Percentiles rank a stretch among this genome's conserved stretches.
Evolutionary conservation across 345 rosid genomes (phyloP).

Genomic region (Syzygium jambos): DNA sequence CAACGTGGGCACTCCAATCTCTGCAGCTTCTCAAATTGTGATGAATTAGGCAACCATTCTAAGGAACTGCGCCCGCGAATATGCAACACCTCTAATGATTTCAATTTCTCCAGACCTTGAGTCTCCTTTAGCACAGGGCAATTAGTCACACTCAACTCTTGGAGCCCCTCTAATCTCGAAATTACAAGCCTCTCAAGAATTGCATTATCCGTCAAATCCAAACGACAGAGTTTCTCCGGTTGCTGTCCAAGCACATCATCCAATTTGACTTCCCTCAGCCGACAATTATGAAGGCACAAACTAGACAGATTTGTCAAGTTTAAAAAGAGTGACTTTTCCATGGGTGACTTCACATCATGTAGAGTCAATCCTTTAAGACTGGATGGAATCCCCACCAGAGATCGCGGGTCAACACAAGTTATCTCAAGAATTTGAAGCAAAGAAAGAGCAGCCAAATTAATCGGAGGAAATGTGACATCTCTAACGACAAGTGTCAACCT

Average conservation of each 20-base stretch:
- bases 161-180: background rate
- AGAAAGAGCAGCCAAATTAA: background rate
- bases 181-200: too few species aligned
- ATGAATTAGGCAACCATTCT: background rate
- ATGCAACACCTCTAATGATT: fast-evolving
- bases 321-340: background rate
- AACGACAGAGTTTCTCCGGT: background rate
- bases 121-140: background rate
- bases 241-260: background rate
- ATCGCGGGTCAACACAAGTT: background rate
- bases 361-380: background rate
- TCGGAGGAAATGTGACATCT: background rate
- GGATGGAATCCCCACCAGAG: background rate
- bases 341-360: background rate
- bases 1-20: fast-evolving
- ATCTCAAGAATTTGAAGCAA: background rate
- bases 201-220: background rate
- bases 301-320: background rate
- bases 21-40: fast-evolving
- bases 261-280: background rate
- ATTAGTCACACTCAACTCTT: background rate
- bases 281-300: background rate
- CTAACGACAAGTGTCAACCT: background rate
- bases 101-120: background rate
- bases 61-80: fast-evolving